Conservation (phyloP, 208 protist species). For the Leishmania guyanensis region DNA sequence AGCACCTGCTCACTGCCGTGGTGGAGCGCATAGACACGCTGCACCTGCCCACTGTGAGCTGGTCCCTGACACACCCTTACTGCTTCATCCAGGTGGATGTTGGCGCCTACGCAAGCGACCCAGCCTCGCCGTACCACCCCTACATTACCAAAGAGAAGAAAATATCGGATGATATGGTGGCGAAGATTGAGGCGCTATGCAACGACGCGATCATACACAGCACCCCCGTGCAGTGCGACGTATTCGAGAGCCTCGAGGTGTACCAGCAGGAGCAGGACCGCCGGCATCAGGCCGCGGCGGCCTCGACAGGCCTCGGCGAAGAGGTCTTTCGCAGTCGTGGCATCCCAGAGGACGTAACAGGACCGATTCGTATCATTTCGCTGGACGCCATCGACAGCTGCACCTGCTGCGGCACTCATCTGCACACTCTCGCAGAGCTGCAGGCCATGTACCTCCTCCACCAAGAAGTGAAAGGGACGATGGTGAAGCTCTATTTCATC, state of each 20-base stretch:
- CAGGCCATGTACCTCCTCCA: slow-evolving; percentile 80
- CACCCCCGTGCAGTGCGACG: slow-evolving; percentile 50
- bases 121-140: slow-evolving; percentile 18
- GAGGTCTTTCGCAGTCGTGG: slow-evolving; percentile 49
- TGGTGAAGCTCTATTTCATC: slow-evolving; percentile 81
- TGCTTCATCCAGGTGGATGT: slow-evolving; percentile 78
- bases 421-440: slow-evolving; percentile 66
- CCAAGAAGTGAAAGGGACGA: slow-evolving; percentile 77
- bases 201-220: slow-evolving; percentile 57
- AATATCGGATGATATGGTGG: slow-evolving; percentile 51
- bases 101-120: slow-evolving; percentile 30
- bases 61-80: slow-evolving; percentile 73
- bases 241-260: slow-evolving; percentile 49
- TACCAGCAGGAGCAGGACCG: slow-evolving; percentile 45
- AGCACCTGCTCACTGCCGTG: slow-evolving; percentile 87
- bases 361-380: slow-evolving; percentile 80
- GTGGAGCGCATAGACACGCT: slow-evolving; percentile 54
- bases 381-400: slow-evolving; percentile 72
- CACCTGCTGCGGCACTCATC: slow-evolving; percentile 91
- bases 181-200: slow-evolving; percentile 58
- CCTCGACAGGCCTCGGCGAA: slow-evolving; percentile 9
- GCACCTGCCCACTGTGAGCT: slow-evolving; percentile 76
- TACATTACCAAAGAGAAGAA: slow-evolving; percentile 60
- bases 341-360: slow-evolving; percentile 77
- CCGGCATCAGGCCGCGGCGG: background rate